Conservation (phyloP, 148 eudicot species). For the Pouteria glomerata region DNA sequence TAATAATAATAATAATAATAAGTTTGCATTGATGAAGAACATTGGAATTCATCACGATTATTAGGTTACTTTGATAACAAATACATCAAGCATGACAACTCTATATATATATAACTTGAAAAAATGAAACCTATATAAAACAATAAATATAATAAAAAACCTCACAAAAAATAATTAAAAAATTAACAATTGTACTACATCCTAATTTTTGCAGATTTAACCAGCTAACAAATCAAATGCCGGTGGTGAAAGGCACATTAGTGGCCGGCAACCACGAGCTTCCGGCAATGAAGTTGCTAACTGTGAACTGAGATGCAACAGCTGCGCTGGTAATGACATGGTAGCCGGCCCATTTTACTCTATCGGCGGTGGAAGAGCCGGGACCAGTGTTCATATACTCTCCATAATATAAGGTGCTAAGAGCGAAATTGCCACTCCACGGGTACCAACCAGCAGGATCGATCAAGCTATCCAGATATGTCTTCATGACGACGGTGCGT, state of each 20-base stretch:
- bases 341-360: slow-evolving; percentile 78
- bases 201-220: too few relatives aligned
- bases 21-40: too few relatives aligned
- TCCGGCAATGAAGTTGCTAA: slow-evolving; percentile 49
- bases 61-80: too few relatives aligned
- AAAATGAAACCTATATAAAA: too few relatives aligned
- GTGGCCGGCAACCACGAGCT: slow-evolving; percentile 61
- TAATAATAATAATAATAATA: too few relatives aligned
- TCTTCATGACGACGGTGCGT: slow-evolving; percentile 57
- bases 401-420: slow-evolving; percentile 66
- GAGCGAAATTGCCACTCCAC: slow-evolving; percentile 72
- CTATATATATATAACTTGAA: too few relatives aligned
- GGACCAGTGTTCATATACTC: slow-evolving; percentile 76
- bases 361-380: slow-evolving; percentile 43
- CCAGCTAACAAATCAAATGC: slow-evolving; percentile 32
- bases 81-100: too few relatives aligned
- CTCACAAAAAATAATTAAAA: too few relatives aligned
- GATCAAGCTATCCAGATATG: slow-evolving; percentile 42
- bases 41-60: too few relatives aligned
- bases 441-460: slow-evolving; percentile 64
- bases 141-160: too few relatives aligned
- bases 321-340: slow-evolving; percentile 46
- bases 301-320: slow-evolving; percentile 42
- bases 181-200: too few relatives aligned
- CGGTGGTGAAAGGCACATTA: slow-evolving; percentile 48